A percentile compares a stretch with the other conserved stretches of the same genome.
phyloP scores from a whole-genome alignment of 2,329 filamentous ascomycete species.

The Escovopsis sp. region DNA sequence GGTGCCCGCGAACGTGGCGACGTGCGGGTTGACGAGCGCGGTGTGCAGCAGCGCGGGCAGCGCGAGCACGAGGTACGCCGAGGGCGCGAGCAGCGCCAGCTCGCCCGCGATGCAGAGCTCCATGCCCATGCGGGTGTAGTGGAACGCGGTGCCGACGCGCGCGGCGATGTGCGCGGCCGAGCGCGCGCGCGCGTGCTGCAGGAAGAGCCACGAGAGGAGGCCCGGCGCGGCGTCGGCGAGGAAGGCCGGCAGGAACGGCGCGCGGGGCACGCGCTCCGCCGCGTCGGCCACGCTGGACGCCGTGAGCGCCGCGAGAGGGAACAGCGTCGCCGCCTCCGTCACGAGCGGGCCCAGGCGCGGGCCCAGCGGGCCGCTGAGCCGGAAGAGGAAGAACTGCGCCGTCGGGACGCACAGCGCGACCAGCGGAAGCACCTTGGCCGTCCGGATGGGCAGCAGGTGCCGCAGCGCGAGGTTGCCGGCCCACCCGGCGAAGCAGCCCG shows the following conservation, averaged over 20 bases:
- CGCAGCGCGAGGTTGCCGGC: constrained; percentile 45
- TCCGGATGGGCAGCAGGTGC: constrained; percentile 30
- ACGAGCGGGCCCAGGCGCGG: constrained; percentile 58
- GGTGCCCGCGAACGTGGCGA: constrained; percentile 46
- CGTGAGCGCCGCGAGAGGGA: constrained; percentile 51
- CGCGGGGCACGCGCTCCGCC: constrained; percentile 46
- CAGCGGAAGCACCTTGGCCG: constrained; percentile 48
- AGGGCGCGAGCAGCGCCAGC: constrained; percentile 55
- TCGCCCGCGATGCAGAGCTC: constrained; percentile 51
- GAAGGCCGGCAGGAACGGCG: constrained; percentile 35
- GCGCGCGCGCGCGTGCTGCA: constrained; percentile 34
- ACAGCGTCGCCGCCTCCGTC: constrained; percentile 60
- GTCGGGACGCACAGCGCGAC: constrained; percentile 62
- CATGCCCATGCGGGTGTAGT: constrained; percentile 57
- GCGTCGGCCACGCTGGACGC: constrained; percentile 48
- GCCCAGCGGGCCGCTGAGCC: constrained; percentile 50
- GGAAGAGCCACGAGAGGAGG: constrained; percentile 50
- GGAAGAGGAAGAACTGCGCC: constrained; percentile 57
- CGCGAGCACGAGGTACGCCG: constrained; percentile 49
- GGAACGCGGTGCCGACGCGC: constrained; percentile 44
- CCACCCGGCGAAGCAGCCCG: constrained; percentile 58
- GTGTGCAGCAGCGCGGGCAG: constrained; percentile 63
- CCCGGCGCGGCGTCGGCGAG: constrained; percentile 51
- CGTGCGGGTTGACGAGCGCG: constrained; percentile 58
- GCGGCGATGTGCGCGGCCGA: constrained; percentile 26